Evolutionary conservation across 1,284 basidiomycete genomes (phyloP).

Genomic region (Apiotrichum sp.): DNA sequence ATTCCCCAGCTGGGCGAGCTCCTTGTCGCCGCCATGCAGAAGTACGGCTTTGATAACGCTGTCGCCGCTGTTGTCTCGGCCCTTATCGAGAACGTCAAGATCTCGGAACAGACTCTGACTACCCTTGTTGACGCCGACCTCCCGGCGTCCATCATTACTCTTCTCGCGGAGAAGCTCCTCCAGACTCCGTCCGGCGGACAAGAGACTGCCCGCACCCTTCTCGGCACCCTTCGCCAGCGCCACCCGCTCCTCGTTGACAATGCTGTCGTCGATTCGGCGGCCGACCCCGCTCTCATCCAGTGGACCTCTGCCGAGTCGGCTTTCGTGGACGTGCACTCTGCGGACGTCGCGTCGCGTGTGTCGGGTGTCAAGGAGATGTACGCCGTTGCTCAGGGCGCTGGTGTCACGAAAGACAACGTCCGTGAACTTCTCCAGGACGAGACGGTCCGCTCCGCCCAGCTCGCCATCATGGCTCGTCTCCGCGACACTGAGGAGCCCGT

Average conservation of each 20-base stretch:
- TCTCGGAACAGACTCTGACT: constrained; percentile 19
- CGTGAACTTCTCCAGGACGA: constrained; percentile 11
- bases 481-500: constrained; percentile 60
- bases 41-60: constrained; percentile 39
- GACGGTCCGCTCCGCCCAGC: constrained; percentile 29
- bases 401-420: constrained; percentile 10
- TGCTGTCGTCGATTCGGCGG: constrained; percentile 21
- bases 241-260: constrained; percentile 37
- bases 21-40: constrained; percentile 34
- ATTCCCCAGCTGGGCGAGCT: constrained; percentile 32
- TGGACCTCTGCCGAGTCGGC: constrained; percentile 21
- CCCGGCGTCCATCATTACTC: constrained; percentile 21
- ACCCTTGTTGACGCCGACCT: constrained; percentile 27
- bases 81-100: constrained; percentile 20
- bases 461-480: constrained; percentile 53
- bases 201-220: constrained; percentile 23
- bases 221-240: constrained; percentile 36
- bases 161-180: constrained; percentile 28
- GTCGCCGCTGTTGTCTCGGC: constrained; percentile 21
- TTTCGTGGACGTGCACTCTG: constrained; percentile 43
- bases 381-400: constrained; percentile 14
- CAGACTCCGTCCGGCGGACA: constrained; percentile 13
- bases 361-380: constrained; percentile 42
- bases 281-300: constrained; percentile 17
- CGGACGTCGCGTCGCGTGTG: constrained; percentile 44